Conservation (phyloP, 768 basidiomycete species). For the Steccherinum ochraceum region DNA sequence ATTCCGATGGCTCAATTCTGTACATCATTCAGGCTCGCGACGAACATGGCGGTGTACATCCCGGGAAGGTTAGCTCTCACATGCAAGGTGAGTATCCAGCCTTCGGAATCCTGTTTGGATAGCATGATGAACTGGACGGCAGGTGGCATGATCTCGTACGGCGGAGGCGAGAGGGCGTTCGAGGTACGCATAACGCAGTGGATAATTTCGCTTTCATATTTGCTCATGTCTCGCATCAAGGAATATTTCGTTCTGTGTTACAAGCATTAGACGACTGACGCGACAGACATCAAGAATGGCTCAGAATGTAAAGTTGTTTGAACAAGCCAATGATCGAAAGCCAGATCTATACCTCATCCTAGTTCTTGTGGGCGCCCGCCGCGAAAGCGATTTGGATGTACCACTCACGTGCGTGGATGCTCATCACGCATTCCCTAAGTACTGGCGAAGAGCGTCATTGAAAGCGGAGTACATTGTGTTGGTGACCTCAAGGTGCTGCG, state of each 20-base stretch:
- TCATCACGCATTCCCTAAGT: no score
- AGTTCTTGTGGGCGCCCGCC: no score
- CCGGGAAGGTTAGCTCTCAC: constrained; percentile 58
- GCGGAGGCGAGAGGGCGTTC: constrained; percentile 42
- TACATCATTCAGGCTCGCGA: constrained; percentile 57
- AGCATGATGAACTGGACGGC: no score
- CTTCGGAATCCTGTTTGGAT: background rate
- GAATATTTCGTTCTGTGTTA: constrained; percentile 34
- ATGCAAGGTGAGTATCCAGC: constrained; percentile 37
- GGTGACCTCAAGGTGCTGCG: background rate
- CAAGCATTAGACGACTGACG: background rate
- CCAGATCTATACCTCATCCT: no score
- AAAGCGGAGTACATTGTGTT: background rate
- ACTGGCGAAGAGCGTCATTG: background rate
- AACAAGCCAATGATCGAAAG: background rate
- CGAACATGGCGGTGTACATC: constrained; percentile 41
- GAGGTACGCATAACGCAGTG: constrained; percentile 29
- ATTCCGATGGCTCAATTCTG: constrained; percentile 52
- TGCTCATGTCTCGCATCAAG: constrained; percentile 14
- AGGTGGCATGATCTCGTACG: constrained; percentile 55
- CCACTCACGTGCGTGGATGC: no score
- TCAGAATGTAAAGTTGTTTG: no score
- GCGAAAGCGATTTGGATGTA: no score
- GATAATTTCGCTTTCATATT: background rate
- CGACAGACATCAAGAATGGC: no score